Conservation (phyloP, 225 moss, liverwort and hornwort species). For the Takakia lepidozioides region DNA sequence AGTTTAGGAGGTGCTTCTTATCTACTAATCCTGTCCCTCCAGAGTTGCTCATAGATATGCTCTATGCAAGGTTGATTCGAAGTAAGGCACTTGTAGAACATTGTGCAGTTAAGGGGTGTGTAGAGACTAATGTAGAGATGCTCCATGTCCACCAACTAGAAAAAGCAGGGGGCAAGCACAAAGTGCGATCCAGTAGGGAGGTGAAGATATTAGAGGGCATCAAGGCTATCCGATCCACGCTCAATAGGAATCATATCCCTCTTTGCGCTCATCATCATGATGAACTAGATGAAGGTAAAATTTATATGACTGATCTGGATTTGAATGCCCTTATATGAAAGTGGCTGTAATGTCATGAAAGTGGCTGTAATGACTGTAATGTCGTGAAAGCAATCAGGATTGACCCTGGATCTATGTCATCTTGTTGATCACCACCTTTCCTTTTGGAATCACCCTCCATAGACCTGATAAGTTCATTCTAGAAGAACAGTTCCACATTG, state of each 20-base stretch:
- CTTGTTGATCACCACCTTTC: too few relatives aligned
- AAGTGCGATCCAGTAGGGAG: slow-evolving; percentile 39
- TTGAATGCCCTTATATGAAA: slow-evolving; percentile 38
- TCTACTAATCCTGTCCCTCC: slow-evolving; percentile 34
- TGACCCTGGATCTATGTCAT: too few relatives aligned
- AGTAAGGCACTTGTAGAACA: slow-evolving; percentile 30
- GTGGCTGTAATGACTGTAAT: too few relatives aligned
- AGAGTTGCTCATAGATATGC: slow-evolving; percentile 44
- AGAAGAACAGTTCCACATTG: too few relatives aligned
- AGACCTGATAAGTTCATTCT: too few relatives aligned
- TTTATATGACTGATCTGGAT: slow-evolving; percentile 50
- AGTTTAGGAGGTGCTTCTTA: slow-evolving; percentile 28
- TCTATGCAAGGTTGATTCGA: slow-evolving; percentile 36
- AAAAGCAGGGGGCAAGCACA: slow-evolving; percentile 49
- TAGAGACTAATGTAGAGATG: slow-evolving; percentile 42
- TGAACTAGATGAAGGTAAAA: slow-evolving; percentile 39
- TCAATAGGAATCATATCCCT: slow-evolving; percentile 55
- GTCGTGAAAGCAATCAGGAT: too few relatives aligned
- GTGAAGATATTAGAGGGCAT: slow-evolving; percentile 41
- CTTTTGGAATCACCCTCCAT: too few relatives aligned
- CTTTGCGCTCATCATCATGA: slow-evolving; percentile 46
- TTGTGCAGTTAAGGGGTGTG: slow-evolving; percentile 52
- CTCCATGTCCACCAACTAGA: slow-evolving; percentile 51
- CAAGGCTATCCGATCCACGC: slow-evolving; percentile 33
- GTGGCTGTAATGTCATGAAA: too few relatives aligned